These are phyloP conservation scores for Asterochloris sp. DNA, from an alignment of 139 green algal species.

Conservation along the genomic window DNA sequence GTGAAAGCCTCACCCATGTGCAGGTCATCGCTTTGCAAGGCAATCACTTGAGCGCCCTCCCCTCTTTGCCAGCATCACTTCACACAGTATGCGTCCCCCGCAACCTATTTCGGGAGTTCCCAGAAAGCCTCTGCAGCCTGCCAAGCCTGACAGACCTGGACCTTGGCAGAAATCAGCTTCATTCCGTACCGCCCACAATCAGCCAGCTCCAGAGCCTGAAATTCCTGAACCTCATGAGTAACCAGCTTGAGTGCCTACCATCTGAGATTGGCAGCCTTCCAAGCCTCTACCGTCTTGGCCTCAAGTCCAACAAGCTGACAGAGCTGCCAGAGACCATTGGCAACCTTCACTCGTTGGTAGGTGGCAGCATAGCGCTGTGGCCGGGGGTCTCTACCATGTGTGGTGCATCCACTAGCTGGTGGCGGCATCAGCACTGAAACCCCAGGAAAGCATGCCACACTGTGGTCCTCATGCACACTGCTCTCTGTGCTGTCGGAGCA, in stretches of 20 bases:
- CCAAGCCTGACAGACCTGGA: no score
- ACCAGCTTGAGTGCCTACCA: conserved; percentile 38
- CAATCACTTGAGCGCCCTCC: no score
- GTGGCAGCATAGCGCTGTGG: neutral
- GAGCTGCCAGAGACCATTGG: conserved; percentile 38
- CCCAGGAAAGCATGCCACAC: neutral
- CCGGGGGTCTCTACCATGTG: neutral
- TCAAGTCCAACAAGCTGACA: conserved; percentile 63
- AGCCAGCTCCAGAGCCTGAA: conserved; percentile 15
- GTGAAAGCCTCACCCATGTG: no score
- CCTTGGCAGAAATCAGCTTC: no score
- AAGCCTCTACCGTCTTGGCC: conserved; percentile 50
- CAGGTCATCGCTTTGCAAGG: no score
- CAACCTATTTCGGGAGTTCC: no score
- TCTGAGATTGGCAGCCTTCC: conserved; percentile 40
- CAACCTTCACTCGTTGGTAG: conserved; percentile 3
- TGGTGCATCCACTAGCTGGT: neutral
- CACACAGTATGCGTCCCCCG: no score
- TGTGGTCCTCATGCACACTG: neutral
- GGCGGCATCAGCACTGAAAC: neutral
- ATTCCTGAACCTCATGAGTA: conserved; percentile 50
- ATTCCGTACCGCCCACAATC: no score
- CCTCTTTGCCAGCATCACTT: no score
- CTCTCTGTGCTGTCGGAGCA: no score
- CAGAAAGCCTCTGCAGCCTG: no score